Conservation (phyloP, 2,329 filamentous ascomycete genomes). For the Malbranchea cinnamomea region DNA sequence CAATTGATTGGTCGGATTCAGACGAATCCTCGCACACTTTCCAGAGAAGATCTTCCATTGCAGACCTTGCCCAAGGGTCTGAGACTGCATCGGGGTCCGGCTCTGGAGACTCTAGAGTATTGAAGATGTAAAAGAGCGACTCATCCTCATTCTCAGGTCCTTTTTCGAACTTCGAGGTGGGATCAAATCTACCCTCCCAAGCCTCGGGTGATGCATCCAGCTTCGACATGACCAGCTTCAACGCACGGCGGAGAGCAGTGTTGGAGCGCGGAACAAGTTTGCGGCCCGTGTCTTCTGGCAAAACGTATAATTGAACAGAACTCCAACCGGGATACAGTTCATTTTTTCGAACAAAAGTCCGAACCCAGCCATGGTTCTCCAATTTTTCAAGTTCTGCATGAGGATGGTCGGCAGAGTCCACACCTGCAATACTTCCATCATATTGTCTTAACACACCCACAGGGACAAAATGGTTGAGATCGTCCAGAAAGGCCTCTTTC, state of each 20-base stretch:
- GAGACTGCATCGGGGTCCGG: constrained; percentile 18
- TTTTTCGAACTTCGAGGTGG: constrained; percentile 2
- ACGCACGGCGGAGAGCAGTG: constrained; percentile 18
- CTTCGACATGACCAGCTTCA: constrained; percentile 26
- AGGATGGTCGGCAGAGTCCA: constrained; percentile 9
- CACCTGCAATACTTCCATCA: neutral
- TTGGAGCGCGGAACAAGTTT: constrained; percentile 20
- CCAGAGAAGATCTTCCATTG: constrained; percentile 24
- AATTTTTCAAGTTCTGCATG: constrained; percentile 14
- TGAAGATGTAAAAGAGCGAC: constrained; percentile 37
- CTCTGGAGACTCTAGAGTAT: constrained; percentile 29
- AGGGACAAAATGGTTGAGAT: constrained; percentile 15
- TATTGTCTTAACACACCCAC: constrained; percentile 18
- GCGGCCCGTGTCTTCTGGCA: constrained; percentile 26
- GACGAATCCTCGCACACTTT: constrained; percentile 8
- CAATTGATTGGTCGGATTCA: constrained; percentile 7
- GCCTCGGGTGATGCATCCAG: constrained; percentile 24
- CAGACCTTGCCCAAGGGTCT: constrained; percentile 18
- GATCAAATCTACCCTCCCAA: constrained; percentile 22
- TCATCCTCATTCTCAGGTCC: constrained; percentile 20
- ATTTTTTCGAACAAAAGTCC: constrained; percentile 12
- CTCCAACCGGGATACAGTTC: constrained; percentile 9
- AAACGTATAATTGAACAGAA: constrained; percentile 23
- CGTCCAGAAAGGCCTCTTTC: constrained; percentile 7
- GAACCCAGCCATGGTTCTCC: constrained; percentile 24